phyloP scores from a whole-genome alignment of 2,329 filamentous ascomycete genomes.

The Botrytis porri region DNA sequence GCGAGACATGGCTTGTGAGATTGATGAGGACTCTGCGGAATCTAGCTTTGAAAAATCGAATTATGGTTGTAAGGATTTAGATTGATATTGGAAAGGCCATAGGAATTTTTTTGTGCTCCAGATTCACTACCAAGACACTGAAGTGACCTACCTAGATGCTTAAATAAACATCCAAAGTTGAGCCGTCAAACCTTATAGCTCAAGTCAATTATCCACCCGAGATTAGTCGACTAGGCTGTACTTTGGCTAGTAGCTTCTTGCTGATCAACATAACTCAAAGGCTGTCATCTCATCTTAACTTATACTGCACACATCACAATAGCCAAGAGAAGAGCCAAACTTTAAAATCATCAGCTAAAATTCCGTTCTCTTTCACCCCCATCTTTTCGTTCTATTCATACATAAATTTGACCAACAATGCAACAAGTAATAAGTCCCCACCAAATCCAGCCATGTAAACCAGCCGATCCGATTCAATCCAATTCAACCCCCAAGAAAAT shows the following conservation, averaged over 20 bases:
- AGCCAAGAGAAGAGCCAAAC: rapidly evolving
- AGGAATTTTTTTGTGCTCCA: not conserved
- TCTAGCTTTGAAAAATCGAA: not conserved
- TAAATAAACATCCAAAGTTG: too few relatives aligned
- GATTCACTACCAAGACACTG: not conserved
- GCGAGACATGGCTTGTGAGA: not conserved
- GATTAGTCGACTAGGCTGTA: too few relatives aligned
- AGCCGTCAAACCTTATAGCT: not conserved
- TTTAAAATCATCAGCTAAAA: not conserved
- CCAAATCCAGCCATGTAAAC: not conserved
- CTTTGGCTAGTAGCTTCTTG: too few relatives aligned
- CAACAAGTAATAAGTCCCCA: not conserved
- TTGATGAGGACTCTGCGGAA: not conserved
- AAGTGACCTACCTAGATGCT: too few relatives aligned
- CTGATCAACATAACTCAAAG: too few relatives aligned
- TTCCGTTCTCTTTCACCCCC: not conserved
- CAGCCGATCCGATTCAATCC: not conserved
- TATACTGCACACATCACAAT: not conserved
- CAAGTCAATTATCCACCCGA: not conserved
- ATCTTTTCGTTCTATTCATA: not conserved
- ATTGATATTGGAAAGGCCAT: not conserved
- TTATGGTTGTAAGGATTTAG: not conserved
- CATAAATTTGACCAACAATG: not conserved
- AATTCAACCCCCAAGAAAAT: not conserved
- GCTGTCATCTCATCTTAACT: not conserved